Conservation (phyloP, 1,284 basidiomycete species). For the Termitomyces sp. region DNA sequence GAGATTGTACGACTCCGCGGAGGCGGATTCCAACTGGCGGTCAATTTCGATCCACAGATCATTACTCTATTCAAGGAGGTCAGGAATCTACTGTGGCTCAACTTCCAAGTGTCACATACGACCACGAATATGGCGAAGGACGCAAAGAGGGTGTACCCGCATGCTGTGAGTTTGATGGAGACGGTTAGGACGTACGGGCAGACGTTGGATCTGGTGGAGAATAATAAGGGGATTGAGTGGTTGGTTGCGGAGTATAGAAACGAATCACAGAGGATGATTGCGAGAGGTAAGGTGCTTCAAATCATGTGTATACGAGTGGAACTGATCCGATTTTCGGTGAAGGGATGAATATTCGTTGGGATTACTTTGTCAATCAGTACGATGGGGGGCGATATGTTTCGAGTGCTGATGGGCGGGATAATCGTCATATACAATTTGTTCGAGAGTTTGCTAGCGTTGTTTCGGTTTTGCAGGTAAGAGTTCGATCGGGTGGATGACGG, state of each 20-base stretch:
- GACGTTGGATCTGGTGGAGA: conserved; percentile 85
- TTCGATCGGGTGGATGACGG: conserved; percentile 73
- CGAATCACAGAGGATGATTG: conserved; percentile 87
- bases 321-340: conserved; percentile 5
- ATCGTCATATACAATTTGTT: conserved; percentile 89
- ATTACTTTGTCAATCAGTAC: conserved; percentile 92
- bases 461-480: conserved; percentile 79
- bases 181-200: conserved; percentile 95
- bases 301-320: conserved; percentile 3
- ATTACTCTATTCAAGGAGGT: conserved; percentile 99
- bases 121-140: conserved; percentile 97
- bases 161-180: conserved; percentile 98
- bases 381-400: conserved; percentile 74
- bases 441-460: conserved; percentile 92
- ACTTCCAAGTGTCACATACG: conserved; percentile 91
- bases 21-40: conserved; percentile 82
- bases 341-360: conserved; percentile 95
- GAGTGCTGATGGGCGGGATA: conserved; percentile 74
- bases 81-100: conserved; percentile 91
- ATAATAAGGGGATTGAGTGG: conserved; percentile 87
- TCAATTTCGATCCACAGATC: conserved; percentile 97
- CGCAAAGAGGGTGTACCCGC: conserved; percentile 95
- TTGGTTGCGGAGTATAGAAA: conserved; percentile 90
- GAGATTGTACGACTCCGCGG: conserved; percentile 85
- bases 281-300: conserved; percentile 49